phyloP scores from a whole-genome alignment of 768 basidiomycete genomes.

The Crepidotus variabilis region DNA sequence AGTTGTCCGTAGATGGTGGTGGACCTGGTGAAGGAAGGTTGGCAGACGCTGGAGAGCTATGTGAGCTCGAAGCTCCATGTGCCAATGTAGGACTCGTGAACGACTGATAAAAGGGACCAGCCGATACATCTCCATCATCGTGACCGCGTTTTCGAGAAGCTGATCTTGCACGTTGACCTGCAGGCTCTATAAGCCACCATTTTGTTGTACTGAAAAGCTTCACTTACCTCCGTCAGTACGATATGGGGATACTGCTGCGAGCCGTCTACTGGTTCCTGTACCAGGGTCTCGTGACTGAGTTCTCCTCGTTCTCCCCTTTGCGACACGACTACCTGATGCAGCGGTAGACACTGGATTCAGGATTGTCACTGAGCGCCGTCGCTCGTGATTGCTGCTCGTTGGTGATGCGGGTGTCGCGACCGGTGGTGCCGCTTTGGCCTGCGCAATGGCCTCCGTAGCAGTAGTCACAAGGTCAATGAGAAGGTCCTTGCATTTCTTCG shows the following conservation, averaged over 20 bases:
- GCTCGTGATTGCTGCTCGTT: constrained; percentile 39
- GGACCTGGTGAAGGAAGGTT: constrained; percentile 52
- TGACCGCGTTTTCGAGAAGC: constrained; percentile 70
- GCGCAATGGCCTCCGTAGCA: constrained; percentile 61
- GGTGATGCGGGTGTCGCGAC: constrained; percentile 16
- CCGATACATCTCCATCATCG: constrained; percentile 57
- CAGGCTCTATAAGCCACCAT: constrained; percentile 11
- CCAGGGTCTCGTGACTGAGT: constrained; percentile 59
- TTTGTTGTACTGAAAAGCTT: neutral
- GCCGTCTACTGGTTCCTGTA: constrained; percentile 43
- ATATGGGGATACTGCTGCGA: constrained; percentile 60
- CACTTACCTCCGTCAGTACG: constrained; percentile 56
- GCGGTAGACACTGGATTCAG: constrained; percentile 34
- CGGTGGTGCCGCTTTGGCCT: constrained; percentile 25
- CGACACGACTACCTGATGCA: constrained; percentile 34
- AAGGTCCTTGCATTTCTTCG: constrained; percentile 81
- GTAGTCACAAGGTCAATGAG: constrained; percentile 67
- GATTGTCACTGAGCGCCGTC: constrained; percentile 55
- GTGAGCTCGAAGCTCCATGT: constrained; percentile 41
- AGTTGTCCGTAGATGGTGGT: constrained; percentile 34
- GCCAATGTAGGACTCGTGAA: constrained; percentile 48
- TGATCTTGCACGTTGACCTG: constrained; percentile 65
- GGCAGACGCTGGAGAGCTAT: constrained; percentile 73
- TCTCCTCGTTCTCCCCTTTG: constrained; percentile 49
- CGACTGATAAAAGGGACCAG: constrained; percentile 45